Conservation (phyloP, 2,329 filamentous ascomycete species). For the Fusarium hainanense region DNA sequence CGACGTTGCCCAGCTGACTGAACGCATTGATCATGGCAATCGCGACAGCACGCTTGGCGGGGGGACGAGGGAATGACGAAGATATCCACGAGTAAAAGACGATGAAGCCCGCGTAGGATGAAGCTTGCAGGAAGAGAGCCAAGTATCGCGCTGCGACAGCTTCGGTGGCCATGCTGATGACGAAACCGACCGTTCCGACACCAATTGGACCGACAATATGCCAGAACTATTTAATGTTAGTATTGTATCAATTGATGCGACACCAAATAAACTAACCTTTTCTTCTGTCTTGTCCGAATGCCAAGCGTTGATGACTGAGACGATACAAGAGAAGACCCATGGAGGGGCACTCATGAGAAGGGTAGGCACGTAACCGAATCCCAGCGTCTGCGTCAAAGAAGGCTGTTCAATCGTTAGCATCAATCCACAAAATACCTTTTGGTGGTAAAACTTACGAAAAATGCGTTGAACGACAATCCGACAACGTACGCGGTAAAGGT, state of each 20-base stretch:
- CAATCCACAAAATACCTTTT: too few species aligned
- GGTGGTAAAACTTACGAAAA: conserved; percentile 55
- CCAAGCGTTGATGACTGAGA: conserved; percentile 67
- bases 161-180: conserved; percentile 69
- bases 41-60: conserved; percentile 69
- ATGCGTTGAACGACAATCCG: conserved; percentile 68
- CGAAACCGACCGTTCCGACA: conserved; percentile 66
- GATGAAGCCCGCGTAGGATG: conserved; percentile 68
- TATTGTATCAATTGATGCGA: neutral
- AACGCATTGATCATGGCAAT: conserved; percentile 71
- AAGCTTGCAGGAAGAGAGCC: conserved; percentile 69
- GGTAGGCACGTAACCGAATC: conserved; percentile 63
- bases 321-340: conserved; percentile 68
- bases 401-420: conserved; percentile 44
- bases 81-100: conserved; percentile 70
- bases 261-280: conserved; percentile 51
- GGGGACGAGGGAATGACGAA: conserved; percentile 67
- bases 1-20: conserved; percentile 67
- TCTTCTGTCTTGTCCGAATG: conserved; percentile 66
- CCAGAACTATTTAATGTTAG: conserved; percentile 58
- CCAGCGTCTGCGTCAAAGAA: conserved; percentile 63
- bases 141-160: conserved; percentile 68
- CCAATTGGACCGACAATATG: conserved; percentile 66
- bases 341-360: conserved; percentile 68
- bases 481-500: conserved; percentile 71